Percentiles rank a stretch among this genome's conserved stretches.
phyloP scores from a whole-genome alignment of 2,329 filamentous ascomycete genomes.

The Aspergillus pseudoviridinutans region DNA sequence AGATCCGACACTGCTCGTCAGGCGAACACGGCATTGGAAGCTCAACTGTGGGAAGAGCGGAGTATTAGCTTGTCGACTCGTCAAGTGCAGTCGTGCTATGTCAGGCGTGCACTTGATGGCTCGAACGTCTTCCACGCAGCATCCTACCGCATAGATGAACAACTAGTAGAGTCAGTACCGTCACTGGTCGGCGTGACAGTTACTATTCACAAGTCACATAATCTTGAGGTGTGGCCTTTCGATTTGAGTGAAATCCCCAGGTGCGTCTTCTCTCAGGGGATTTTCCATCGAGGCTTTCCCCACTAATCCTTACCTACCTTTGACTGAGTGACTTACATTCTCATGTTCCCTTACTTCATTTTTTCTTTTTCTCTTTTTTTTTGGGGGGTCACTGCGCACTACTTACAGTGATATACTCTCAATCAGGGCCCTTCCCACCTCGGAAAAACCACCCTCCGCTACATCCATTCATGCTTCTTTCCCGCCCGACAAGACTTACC shows the following conservation, averaged over 20 bases:
- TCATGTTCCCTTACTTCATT: not conserved
- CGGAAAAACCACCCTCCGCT: constrained; percentile 34
- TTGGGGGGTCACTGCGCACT: constrained; percentile 14
- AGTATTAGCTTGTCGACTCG: not conserved
- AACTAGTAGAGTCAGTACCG: not conserved
- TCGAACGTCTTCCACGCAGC: not conserved
- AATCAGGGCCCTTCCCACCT: constrained; percentile 2
- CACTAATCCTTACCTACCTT: not conserved
- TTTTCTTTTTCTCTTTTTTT: constrained; percentile 16
- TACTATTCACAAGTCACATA: not conserved
- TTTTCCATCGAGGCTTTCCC: not conserved
- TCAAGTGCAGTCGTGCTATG: not conserved
- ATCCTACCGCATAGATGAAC: not conserved
- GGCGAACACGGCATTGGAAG: not conserved
- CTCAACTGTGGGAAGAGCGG: not conserved
- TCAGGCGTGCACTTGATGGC: not conserved
- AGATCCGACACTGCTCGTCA: not conserved
- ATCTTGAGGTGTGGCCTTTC: not conserved
- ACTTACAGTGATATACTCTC: constrained; percentile 7
- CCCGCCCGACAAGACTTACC: constrained; percentile 24
- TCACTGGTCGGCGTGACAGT: not conserved
- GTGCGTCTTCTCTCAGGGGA: constrained; percentile 2
- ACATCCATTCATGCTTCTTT: constrained; percentile 15
- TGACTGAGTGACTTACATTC: not conserved
- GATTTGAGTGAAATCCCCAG: not conserved